Evolutionary conservation across 371 early-diverging fungal genomes (phyloP), one percentile per base, ranked within the genome.

Genomic region (Mortierella sp.): DNA sequence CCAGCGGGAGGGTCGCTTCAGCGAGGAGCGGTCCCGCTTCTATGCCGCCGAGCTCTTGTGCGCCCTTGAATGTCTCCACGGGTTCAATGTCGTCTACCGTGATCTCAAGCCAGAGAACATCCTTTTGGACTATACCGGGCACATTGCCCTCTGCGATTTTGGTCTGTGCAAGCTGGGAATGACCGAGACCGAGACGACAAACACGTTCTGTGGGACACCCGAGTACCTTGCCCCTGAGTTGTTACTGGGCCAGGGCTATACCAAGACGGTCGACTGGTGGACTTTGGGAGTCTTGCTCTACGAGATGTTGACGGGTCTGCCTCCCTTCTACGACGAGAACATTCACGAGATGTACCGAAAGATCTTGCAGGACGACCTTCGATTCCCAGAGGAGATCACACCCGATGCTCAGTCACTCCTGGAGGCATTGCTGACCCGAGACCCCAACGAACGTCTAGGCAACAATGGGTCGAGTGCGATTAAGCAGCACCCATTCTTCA

Each of bases 191-290:
- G 94, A 95, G 57, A 94, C 93, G 24, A 99, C 99, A 54, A 96
- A 94, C 86, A 99, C 99, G 0, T 98, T 99, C 89, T 99, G 99
- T 88, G 99, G 99, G 48, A 99, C 99, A 31, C 99, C 99, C 10
- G 99, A 99, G 88, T 99, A 98, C 88, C 95, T 99, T 87, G 99
- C 99, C 10, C 99, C 99, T 5, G 99, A 99, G 86, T 86, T 99
- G 48, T 89, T 99, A 34, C 82, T 95, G 31, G 97, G 96, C 46
- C 93, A 98, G 77, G 98, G 98, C 67, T 99, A 99, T 91, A 97
- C 98, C 26, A 97, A 96, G 86, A 90, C 92, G 3, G 98, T 98
- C 8, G 99, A 99, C 89, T 98, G 99, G 97, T 99, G 99, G 99
- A 96, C 98, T 9, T 90, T 99, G 53, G 99, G 99, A 57, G 97